Percentiles rank a stretch among this genome's conserved stretches.
These are phyloP conservation scores for Metarhizium brunneum DNA, from an alignment of 2,329 filamentous ascomycete species.

Conservation along the genomic window DNA sequence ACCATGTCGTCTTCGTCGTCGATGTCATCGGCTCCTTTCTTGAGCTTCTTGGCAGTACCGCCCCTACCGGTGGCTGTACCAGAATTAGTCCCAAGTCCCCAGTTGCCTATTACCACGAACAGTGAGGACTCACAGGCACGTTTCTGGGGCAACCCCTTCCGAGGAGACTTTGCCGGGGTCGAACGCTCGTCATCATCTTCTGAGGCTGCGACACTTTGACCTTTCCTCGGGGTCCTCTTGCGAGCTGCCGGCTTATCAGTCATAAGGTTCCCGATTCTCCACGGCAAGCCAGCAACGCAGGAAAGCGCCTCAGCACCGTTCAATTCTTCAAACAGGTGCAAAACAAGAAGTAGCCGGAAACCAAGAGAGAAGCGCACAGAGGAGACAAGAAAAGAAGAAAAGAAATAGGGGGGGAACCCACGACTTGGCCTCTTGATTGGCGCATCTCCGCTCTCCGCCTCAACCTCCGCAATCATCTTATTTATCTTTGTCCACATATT, in stretches of 20 bases:
- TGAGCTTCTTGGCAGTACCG: background rate
- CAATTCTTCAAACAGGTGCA: no score
- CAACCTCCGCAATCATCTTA: slow-evolving; percentile 26
- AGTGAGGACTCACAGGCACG: background rate
- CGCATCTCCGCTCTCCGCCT: slow-evolving; percentile 10
- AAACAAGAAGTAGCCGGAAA: no score
- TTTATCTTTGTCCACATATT: slow-evolving; percentile 27
- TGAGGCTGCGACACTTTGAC: background rate
- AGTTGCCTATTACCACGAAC: background rate
- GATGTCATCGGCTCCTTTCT: background rate
- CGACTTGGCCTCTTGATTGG: slow-evolving; percentile 13
- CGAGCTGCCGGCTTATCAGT: background rate
- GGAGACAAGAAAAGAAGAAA: background rate
- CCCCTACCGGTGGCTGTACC: background rate
- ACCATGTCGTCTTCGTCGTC: background rate
- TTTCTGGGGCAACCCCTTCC: background rate
- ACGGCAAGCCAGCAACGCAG: no score
- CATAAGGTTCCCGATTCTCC: background rate
- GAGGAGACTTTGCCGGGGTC: background rate
- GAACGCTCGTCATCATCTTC: background rate
- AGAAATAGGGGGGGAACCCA: slow-evolving; percentile 7
- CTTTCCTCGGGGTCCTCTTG: background rate
- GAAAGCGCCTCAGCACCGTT: no score
- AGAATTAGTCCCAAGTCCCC: background rate
- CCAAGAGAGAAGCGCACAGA: background rate